Conservation (phyloP, 2,329 filamentous ascomycete genomes). For the Fusarium sp. region DNA sequence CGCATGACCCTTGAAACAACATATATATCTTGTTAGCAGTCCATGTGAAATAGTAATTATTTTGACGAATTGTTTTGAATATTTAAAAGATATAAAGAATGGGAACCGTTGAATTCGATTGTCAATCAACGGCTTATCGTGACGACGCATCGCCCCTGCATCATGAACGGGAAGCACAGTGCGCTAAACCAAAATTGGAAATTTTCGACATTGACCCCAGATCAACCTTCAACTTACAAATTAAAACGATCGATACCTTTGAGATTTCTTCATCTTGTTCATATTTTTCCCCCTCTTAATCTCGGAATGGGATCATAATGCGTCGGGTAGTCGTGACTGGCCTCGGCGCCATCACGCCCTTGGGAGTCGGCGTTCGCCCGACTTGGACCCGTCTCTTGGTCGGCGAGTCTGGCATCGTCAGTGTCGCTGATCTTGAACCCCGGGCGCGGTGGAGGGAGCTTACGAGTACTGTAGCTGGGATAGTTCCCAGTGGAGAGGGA, state of each 20-base stretch:
- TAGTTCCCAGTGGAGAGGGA: conserved; percentile 70
- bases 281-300: background rate
- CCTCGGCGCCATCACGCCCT: conserved; percentile 82
- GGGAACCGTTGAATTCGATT: background rate
- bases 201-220: background rate
- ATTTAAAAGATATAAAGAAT: background rate
- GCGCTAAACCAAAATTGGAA: conserved; percentile 38
- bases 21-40: background rate
- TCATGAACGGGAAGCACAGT: background rate
- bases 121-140: conserved; percentile 22
- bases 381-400: conserved; percentile 87
- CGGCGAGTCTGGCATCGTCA: conserved; percentile 83
- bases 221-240: background rate
- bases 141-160: conserved; percentile 15
- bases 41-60: background rate
- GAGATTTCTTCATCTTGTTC: background rate
- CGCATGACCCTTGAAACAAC: background rate
- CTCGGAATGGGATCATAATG: conserved; percentile 60
- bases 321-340: conserved; percentile 86
- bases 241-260: background rate
- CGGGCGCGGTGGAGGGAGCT: conserved; percentile 72
- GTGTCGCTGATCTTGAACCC: conserved; percentile 70
- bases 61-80: background rate
- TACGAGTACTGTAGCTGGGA: conserved; percentile 85
- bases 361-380: conserved; percentile 80